Evolutionary conservation across 306 rosid species (phyloP), one percentile per base, ranked within the genome.

Genomic region (Fagus crenata): DNA sequence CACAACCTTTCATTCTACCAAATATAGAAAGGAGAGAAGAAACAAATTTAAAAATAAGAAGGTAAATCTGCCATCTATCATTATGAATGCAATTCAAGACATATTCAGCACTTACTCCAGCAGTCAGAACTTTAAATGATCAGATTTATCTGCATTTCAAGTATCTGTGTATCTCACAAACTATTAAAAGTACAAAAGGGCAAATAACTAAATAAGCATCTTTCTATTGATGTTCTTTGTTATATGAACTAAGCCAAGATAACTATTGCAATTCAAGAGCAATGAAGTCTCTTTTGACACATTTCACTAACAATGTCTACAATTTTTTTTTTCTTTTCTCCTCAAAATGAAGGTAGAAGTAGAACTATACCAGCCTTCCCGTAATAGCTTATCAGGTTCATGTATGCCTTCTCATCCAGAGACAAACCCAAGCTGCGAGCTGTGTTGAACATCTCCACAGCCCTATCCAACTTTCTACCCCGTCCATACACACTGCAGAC

Each of bases 401-500:
- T 86, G 83, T 82, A 89, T 49, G 92, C 80, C 82, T 85, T 92
- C 84, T 87, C 98, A 88, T 90, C 97, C 72, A 86, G 82, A 79
- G 84, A 61, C 81, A 83, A 74, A 65, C 81, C 88, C 63, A 74
- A 78, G 64, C 85, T 67, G 53, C 84, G 53, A 82, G 95, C 97
- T 64, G 84, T 77, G 81, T 87, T 81, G 86, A 94, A 84, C 88
- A 94, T 90, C 84, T 88, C 95, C 54, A 86, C 81, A 64, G 96
- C 98, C 85, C 35, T 85, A 70, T 90, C 95, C 81, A 94, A 82
- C 88, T 94, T 90, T 76, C 85, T 86, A 70, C 89, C 90, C 65
- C 89, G 84, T 56, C 98, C 98, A 72, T 90, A 92, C 76, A 92
- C 98, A 86, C 97, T 94, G 92, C 70, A 80, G 56, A 73, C 69